Base-by-base conservation (phyloP, 495 filamentous ascomycete species). In the Acidomyces sp. region DNA sequence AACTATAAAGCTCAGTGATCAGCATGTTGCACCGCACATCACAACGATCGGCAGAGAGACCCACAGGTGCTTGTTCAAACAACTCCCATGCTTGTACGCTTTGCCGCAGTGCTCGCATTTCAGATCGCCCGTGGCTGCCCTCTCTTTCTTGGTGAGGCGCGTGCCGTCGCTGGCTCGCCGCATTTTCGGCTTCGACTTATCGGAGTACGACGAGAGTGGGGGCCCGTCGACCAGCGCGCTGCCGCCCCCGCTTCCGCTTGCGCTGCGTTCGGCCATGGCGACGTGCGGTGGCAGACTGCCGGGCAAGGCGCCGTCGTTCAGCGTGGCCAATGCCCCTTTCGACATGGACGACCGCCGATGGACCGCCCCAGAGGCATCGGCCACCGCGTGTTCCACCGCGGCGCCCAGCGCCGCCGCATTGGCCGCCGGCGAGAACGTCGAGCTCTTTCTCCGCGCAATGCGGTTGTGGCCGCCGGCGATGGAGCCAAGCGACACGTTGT, bases 81-180 rank as follows among this genome's bases (percentile, higher is more conserved):
- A 97, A 71, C 92, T 96, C 77, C 88, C 88, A 75, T 97, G 90
- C 79, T 97, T 97, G 77, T 97, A 97, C 66, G 84, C 86, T 72
- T 97, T 97, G 62, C 90, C 90, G 71, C 90, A 97, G 64, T 83
- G 90, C 57, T 95, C 87, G 67, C 90, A 97, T 64, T 83, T 82
- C 56, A 97, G 72, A 59, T 95, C 88, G 52, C 76, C 74, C 53
- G 77, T 72, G 56, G 68, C 80, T 60, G 66, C 66, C 60, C 76
- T 80, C 48, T 85, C 82, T 46, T 65, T 68, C 63, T 85, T 90
- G 52, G 67, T 69, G 50, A 85, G 66, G 46, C 78, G 75, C 49
- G 83, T 78, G 46, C 82, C 85, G 63, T 92, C 90, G 63, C 83
- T 93, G 48, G 84, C 85, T 56, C 83, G 75, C 49, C 82, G 72